phyloP scores from a whole-genome alignment of 176 grass and related monocot species.

The Areca catechu region DNA sequence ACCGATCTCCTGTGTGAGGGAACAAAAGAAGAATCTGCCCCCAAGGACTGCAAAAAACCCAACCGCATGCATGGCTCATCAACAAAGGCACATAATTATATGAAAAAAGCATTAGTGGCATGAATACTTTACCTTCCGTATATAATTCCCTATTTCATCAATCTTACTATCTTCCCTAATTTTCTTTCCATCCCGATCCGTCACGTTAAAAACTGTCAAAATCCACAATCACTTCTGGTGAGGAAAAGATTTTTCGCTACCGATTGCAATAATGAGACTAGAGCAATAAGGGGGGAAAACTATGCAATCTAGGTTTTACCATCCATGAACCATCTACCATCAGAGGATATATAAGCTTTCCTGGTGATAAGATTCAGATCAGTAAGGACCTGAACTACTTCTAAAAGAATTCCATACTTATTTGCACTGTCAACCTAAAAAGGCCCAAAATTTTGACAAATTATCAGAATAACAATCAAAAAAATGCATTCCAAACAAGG shows the following conservation, averaged over 20 bases:
- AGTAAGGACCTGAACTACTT: conserved; percentile 78
- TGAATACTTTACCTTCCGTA: conserved; percentile 44
- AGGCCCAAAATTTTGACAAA: no score
- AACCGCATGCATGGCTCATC: no score
- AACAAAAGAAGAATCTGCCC: conserved; percentile 41
- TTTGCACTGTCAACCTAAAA: conserved; percentile 80
- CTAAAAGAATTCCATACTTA: conserved; percentile 81
- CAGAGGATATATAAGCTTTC: conserved; percentile 90
- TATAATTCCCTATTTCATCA: conserved; percentile 40
- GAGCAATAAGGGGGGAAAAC: not conserved
- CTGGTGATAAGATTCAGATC: conserved; percentile 78
- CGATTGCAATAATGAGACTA: not conserved
- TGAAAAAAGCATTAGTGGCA: conserved; percentile 11
- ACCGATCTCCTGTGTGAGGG: conserved; percentile 38
- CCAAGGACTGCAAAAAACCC: conserved; percentile 39
- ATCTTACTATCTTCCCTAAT: conserved; percentile 36
- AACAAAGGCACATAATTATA: conserved; percentile 1
- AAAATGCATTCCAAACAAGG: not conserved
- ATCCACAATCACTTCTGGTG: not conserved
- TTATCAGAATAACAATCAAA: no score
- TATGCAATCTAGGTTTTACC: conserved; percentile 21
- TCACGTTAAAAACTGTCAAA: conserved; percentile 77
- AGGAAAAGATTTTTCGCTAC: not conserved
- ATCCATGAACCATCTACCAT: conserved; percentile 96
- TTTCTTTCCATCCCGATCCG: conserved; percentile 56